Conservation (phyloP, 116 monocot genomes). For the Papilionanthe hybrid region DNA sequence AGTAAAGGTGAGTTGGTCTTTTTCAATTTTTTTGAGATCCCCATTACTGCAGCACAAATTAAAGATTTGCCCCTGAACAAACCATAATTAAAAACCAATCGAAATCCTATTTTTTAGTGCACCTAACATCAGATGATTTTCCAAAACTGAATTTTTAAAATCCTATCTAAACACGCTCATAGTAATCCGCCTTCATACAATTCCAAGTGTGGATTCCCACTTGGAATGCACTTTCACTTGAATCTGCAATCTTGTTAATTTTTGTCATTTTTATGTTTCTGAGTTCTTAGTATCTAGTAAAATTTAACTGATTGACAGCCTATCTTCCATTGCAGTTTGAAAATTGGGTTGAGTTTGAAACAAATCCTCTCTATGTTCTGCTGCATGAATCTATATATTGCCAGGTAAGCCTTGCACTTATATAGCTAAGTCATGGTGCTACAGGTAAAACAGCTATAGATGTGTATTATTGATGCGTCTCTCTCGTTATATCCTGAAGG, state of each 20-base stretch:
- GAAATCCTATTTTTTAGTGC: too few species aligned
- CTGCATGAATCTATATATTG: slow-evolving; percentile 92
- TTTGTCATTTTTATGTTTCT: neutral
- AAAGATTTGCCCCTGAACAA: too few species aligned
- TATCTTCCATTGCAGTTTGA: slow-evolving; percentile 55
- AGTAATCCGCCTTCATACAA: neutral
- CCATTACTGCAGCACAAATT: too few species aligned
- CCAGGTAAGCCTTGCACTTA: slow-evolving; percentile 30
- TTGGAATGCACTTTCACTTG: neutral
- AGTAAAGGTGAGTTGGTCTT: too few species aligned
- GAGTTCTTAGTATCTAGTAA: neutral
- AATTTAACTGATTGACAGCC: neutral
- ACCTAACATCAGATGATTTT: too few species aligned
- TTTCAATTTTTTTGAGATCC: too few species aligned
- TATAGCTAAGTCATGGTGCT: neutral
- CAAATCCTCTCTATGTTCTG: slow-evolving; percentile 86
- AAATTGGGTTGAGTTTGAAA: slow-evolving; percentile 75
- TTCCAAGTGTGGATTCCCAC: neutral
- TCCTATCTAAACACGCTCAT: neutral
- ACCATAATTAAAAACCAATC: too few species aligned
- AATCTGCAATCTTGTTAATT: neutral
- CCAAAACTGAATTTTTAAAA: too few species aligned
- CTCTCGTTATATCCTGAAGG: slow-evolving; percentile 29
- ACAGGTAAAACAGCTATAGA: neutral
- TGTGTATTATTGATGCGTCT: neutral